A percentile compares a stretch with the other conserved stretches of the same genome.
These are phyloP conservation scores for Termitomyces sp. DNA, from an alignment of 768 basidiomycete genomes.

Conservation along the genomic window DNA sequence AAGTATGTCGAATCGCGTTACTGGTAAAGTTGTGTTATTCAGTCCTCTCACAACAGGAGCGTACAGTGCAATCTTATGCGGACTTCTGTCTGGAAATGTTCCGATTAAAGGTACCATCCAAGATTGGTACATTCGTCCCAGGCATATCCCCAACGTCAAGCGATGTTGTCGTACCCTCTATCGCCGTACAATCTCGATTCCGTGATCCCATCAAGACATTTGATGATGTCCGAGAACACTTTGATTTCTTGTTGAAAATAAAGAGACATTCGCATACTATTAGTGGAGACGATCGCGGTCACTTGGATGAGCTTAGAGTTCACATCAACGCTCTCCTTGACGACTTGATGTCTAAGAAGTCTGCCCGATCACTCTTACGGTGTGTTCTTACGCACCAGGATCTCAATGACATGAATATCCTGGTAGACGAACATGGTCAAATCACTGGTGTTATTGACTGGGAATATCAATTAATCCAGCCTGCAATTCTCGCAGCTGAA, in stretches of 20 bases:
- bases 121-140: constrained; percentile 2
- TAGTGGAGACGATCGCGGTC: neutral
- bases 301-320: neutral
- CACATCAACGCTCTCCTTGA: neutral
- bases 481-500: neutral
- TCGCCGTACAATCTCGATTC: neutral
- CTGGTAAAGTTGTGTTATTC: neutral
- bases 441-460: neutral
- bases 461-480: neutral
- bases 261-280: constrained; percentile 1
- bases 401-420: neutral
- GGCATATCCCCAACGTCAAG: neutral
- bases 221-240: constrained; percentile 2
- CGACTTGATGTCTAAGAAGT: neutral
- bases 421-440: neutral
- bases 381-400: neutral
- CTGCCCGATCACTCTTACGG: neutral
- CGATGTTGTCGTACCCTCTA: neutral
- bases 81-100: neutral
- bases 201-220: neutral
- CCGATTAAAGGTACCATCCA: neutral
- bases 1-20: neutral
- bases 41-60: neutral
- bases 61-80: neutral
- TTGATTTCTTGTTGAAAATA: constrained; percentile 5